A percentile compares a stretch with the other conserved stretches of the same genome.
phyloP scores from a whole-genome alignment of 1,284 basidiomycete genomes.

The Taiwanofungus camphoratus region DNA sequence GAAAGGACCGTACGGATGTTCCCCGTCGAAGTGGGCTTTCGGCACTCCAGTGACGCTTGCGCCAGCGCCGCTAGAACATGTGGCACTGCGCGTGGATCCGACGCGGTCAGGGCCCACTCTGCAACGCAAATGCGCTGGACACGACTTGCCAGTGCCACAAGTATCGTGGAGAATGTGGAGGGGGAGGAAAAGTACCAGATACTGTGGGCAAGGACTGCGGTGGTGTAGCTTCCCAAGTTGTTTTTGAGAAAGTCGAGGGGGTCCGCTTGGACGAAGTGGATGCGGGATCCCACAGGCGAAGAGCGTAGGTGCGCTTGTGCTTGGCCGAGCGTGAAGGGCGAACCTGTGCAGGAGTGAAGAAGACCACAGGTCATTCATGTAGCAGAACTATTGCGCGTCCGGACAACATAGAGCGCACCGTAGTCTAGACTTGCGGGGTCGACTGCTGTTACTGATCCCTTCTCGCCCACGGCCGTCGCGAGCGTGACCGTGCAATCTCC shows the following conservation, averaged over 20 bases:
- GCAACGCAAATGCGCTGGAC: constrained; percentile 31
- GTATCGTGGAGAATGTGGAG: constrained; percentile 27
- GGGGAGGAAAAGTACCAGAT: constrained; percentile 39
- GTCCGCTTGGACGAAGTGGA: constrained; percentile 32
- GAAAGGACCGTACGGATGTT: constrained; percentile 38
- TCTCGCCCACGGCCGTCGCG: constrained; percentile 31
- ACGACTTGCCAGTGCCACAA: constrained; percentile 24
- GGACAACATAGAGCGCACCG: constrained; percentile 23
- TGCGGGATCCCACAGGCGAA: constrained; percentile 30
- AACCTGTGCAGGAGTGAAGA: constrained; percentile 25
- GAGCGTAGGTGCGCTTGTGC: constrained; percentile 32
- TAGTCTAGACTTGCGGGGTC: constrained; percentile 37
- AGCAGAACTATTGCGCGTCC: constrained; percentile 1
- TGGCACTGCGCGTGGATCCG: constrained; percentile 21
- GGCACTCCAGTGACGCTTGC: constrained; percentile 33
- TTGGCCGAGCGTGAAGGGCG: constrained; percentile 35
- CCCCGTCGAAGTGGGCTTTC: constrained; percentile 25
- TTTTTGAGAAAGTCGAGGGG: constrained; percentile 28
- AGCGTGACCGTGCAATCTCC: constrained; percentile 37
- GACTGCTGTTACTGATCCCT: constrained; percentile 35
- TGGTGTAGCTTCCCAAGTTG: constrained; percentile 26
- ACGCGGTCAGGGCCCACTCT: constrained; percentile 31
- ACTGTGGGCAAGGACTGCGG: constrained; percentile 34
- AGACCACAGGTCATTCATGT: not conserved
- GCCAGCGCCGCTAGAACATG: constrained; percentile 37